These are phyloP conservation scores for Neophaeococcomyces mojaviensis DNA, from an alignment of 2,329 filamentous ascomycete genomes.

Conservation along the genomic window DNA sequence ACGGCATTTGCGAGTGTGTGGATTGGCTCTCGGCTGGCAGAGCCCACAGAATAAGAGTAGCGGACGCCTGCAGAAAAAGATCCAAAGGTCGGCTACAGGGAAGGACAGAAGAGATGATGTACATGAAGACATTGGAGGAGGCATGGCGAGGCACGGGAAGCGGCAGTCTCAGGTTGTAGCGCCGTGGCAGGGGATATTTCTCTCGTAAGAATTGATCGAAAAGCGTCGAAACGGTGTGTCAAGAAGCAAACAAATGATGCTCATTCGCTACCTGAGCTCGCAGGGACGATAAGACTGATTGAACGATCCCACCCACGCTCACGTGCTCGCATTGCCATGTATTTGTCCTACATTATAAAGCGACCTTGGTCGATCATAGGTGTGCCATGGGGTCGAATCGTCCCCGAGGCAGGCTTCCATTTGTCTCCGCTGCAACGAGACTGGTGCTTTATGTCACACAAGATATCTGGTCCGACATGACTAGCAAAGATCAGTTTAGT, in stretches of 20 bases:
- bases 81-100: not conserved
- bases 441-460: too few species aligned
- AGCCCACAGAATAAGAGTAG: not conserved
- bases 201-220: constrained; percentile 9
- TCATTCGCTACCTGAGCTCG: not conserved
- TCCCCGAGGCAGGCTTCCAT: too few species aligned
- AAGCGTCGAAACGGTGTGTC: constrained; percentile 7
- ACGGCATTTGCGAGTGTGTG: not conserved
- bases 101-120: not conserved
- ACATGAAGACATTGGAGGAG: too few species aligned
- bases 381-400: too few species aligned
- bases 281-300: constrained; percentile 1
- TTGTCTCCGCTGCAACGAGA: too few species aligned
- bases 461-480: too few species aligned
- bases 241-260: not conserved
- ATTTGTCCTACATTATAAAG: too few species aligned
- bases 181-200: constrained; percentile 5
- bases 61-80: not conserved
- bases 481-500: too few species aligned
- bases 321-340: too few species aligned
- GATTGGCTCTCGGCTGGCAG: constrained; percentile 2
- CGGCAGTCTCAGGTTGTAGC: constrained; percentile 2
- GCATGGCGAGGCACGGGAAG: not conserved
- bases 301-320: not conserved
- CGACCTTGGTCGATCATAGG: too few species aligned